A percentile compares a stretch with the other conserved stretches of the same genome.
These are phyloP conservation scores for Saraca asoca DNA, from an alignment of 331 rosid genomes.

Conservation along the genomic window DNA sequence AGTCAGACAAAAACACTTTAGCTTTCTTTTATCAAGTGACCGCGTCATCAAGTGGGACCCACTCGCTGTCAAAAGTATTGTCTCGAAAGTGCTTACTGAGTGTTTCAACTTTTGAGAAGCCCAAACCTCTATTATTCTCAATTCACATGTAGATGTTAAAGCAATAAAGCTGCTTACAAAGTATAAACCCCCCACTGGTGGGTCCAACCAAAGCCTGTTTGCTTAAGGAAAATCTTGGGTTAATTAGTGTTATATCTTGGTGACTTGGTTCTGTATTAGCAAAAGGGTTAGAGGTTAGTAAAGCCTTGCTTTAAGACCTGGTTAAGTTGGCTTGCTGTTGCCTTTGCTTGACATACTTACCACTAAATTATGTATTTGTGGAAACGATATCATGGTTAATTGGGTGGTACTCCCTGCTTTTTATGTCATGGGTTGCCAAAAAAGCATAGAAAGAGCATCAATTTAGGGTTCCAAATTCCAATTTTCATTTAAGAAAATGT, in stretches of 20 bases:
- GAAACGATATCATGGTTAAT: constrained; percentile 4
- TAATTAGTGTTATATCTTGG: constrained; percentile 36
- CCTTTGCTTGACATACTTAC: constrained; percentile 1
- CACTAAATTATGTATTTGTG: constrained; percentile 14
- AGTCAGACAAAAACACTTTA: constrained; percentile 56
- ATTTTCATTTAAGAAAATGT: no score
- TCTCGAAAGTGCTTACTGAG: constrained; percentile 39
- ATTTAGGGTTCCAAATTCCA: neutral
- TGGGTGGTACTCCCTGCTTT: constrained; percentile 1
- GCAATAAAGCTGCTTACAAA: constrained; percentile 24
- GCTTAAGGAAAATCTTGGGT: constrained; percentile 8
- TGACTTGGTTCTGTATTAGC: constrained; percentile 22
- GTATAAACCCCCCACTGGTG: constrained; percentile 7
- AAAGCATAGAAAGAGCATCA: constrained; percentile 1
- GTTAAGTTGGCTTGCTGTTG: constrained; percentile 17
- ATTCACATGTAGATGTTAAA: constrained; percentile 31
- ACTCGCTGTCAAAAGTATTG: constrained; percentile 21
- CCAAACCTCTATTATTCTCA: constrained; percentile 4
- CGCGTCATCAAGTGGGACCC: constrained; percentile 49
- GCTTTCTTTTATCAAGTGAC: constrained; percentile 27
- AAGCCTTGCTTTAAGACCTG: constrained; percentile 36
- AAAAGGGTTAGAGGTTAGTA: constrained; percentile 24
- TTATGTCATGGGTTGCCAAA: neutral
- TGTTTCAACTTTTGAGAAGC: constrained; percentile 34
- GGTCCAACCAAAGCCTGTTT: constrained; percentile 39